phyloP scores from a whole-genome alignment of 2,329 filamentous ascomycete species.

The Trichoderma cornu-damae region DNA sequence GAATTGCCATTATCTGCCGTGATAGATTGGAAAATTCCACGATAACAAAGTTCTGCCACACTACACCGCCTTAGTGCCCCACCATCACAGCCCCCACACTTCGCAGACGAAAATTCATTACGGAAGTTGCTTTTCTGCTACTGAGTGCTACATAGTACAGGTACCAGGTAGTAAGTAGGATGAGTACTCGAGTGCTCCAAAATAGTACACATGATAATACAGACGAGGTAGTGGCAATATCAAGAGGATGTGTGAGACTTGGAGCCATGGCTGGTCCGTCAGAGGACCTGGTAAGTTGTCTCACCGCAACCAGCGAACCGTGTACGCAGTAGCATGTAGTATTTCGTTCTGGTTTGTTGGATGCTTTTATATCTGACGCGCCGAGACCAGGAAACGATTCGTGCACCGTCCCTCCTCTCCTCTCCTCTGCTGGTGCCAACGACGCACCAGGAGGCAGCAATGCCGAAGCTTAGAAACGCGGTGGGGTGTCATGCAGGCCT shows the following conservation, averaged over 20 bases:
- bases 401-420: too few relatives aligned
- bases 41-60: constrained; percentile 17
- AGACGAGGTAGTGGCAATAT: too few relatives aligned
- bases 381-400: not conserved
- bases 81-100: not conserved
- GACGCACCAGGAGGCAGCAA: not conserved
- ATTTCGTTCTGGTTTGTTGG: not conserved
- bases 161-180: too few relatives aligned
- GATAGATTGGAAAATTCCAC: constrained; percentile 18
- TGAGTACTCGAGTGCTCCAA: too few relatives aligned
- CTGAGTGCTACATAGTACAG: too few relatives aligned
- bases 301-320: not conserved
- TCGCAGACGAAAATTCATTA: not conserved
- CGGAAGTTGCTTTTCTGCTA: not conserved
- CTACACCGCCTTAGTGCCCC: not conserved
- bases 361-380: constrained; percentile 1
- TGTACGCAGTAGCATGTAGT: too few relatives aligned
- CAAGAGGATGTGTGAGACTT: not conserved
- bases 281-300: not conserved
- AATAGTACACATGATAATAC: too few relatives aligned
- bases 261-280: not conserved
- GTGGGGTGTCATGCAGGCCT: not conserved
- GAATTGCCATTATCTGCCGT: not conserved
- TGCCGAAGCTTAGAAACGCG: not conserved
- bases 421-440: not conserved